A percentile compares a stretch with the other conserved stretches of the same genome.
Evolutionary conservation across 1,284 basidiomycete genomes (phyloP).

Genomic region (Xerocomus tenax): DNA sequence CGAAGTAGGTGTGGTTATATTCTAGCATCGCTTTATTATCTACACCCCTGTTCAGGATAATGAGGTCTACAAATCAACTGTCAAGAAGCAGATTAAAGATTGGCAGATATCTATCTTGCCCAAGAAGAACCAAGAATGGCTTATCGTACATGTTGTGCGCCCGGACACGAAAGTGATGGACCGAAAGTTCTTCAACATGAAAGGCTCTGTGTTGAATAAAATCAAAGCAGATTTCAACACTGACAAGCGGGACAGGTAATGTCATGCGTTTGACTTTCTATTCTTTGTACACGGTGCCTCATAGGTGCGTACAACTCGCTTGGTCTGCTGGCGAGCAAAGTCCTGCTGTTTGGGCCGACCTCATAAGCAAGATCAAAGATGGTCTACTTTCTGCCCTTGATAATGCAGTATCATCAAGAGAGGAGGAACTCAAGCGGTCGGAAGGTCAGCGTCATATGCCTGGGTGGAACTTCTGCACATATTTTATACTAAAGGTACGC

Average conservation of each 20-base stretch:
- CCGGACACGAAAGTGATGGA: slow-evolving; percentile 54
- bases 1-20: slow-evolving; percentile 50
- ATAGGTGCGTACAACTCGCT: slow-evolving; percentile 72
- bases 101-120: slow-evolving; percentile 69
- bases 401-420: slow-evolving; percentile 62
- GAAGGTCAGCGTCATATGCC: slow-evolving; percentile 82
- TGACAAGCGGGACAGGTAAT: slow-evolving; percentile 79
- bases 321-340: slow-evolving; percentile 64
- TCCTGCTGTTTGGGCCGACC: slow-evolving; percentile 82
- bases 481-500: slow-evolving; percentile 84
- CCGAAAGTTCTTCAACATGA: slow-evolving; percentile 71
- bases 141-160: slow-evolving; percentile 76
- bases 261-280: slow-evolving; percentile 17
- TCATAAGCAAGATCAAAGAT: slow-evolving; percentile 85
- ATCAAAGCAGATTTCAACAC: slow-evolving; percentile 87
- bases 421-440: slow-evolving; percentile 81
- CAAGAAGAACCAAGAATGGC: slow-evolving; percentile 81
- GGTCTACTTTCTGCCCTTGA: slow-evolving; percentile 79
- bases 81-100: slow-evolving; percentile 82
- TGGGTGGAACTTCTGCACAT: slow-evolving; percentile 96
- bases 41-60: slow-evolving; percentile 51
- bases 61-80: slow-evolving; percentile 71
- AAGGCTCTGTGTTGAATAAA: slow-evolving; percentile 81
- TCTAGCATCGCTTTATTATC: not conserved
- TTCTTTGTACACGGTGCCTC: slow-evolving; percentile 15